These are phyloP conservation scores for Pseudogymnoascus sp. DNA, from an alignment of 2,329 filamentous ascomycete species.

Conservation along the genomic window DNA sequence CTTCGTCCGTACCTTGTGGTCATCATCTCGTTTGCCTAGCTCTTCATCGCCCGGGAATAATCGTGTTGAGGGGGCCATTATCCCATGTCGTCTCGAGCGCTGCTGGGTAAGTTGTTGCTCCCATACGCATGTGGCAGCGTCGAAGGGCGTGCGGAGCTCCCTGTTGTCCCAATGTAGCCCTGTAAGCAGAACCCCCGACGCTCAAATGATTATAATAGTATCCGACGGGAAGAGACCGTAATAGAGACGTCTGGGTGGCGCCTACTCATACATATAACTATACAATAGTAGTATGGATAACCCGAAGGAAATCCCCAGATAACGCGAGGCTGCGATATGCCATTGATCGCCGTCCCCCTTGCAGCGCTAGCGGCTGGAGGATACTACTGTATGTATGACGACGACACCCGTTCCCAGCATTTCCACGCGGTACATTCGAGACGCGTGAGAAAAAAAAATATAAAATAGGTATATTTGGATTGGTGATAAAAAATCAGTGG, in stretches of 20 bases:
- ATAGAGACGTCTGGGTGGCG: not conserved
- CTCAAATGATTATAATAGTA: not conserved
- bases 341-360: not conserved
- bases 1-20: constrained; percentile 37
- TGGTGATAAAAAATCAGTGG: not conserved
- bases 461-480: not conserved
- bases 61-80: constrained; percentile 33
- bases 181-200: not conserved
- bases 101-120: not conserved
- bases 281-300: not conserved
- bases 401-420: not conserved
- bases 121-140: not conserved
- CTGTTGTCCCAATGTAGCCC: not conserved
- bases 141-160: not conserved
- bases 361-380: not conserved
- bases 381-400: not conserved
- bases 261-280: not conserved
- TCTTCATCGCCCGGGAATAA: constrained; percentile 48
- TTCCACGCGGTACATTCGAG: not conserved
- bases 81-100: constrained; percentile 10
- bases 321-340: not conserved
- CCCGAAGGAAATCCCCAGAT: not conserved
- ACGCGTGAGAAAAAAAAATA: not conserved
- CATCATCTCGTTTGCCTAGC: constrained; percentile 57
- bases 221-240: not conserved